Conservation (phyloP, 129 eudicot genomes). For the Rutidosis leptorrhynchoides region DNA sequence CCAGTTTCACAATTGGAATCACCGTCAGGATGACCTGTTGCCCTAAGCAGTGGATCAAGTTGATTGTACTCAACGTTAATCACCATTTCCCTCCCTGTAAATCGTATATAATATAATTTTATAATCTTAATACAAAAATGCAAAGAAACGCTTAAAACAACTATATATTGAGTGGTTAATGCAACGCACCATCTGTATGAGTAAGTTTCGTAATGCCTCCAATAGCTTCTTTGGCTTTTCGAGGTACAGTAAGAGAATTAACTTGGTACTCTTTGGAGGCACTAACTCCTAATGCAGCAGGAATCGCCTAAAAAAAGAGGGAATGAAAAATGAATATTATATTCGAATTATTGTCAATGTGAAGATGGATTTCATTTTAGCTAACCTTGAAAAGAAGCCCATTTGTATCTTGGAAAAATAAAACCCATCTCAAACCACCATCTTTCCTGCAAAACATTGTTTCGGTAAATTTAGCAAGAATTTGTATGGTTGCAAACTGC, state of each 20-base stretch:
- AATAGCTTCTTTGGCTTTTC: constrained; percentile 96
- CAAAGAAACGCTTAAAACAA: neutral
- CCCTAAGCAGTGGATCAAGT: constrained; percentile 95
- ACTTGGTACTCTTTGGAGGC: constrained; percentile 78
- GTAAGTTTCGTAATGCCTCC: constrained; percentile 97
- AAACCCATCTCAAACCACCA: constrained; percentile 85
- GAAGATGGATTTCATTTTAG: neutral
- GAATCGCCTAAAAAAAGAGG: constrained; percentile 65
- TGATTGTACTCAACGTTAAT: constrained; percentile 99
- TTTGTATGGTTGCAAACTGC: no score
- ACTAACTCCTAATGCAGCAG: constrained; percentile 91
- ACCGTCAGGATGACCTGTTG: constrained; percentile 88
- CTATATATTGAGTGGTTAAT: constrained; percentile 6
- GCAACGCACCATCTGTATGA: constrained; percentile 75
- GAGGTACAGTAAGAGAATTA: constrained; percentile 93
- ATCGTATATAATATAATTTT: no score
- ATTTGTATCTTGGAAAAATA: constrained; percentile 95
- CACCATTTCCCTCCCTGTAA: constrained; percentile 89
- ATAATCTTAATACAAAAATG: neutral
- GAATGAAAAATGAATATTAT: constrained; percentile 13
- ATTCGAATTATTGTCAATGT: constrained; percentile 3
- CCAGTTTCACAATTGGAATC: constrained; percentile 88
- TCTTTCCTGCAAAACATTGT: constrained; percentile 56
- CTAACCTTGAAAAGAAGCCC: constrained; percentile 95
- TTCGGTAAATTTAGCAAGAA: no score